Evolutionary conservation across 352 stramenopile genomes (phyloP), one percentile per base, ranked within the genome.

Genomic region (Phytophthora pinifolia): DNA sequence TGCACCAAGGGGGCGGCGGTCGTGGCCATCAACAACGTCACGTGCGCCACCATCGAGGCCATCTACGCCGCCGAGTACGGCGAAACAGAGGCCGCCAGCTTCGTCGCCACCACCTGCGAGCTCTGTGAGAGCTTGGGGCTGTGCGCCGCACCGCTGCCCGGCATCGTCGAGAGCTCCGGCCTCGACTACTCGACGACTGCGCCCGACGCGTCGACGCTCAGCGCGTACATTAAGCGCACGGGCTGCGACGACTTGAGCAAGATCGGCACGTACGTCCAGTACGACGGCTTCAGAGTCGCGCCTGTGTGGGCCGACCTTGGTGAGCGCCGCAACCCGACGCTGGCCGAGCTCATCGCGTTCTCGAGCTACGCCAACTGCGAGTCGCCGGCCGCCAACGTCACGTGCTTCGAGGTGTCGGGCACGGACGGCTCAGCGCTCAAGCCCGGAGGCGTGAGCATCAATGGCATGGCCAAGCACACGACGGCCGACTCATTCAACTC

Each of bases 191-290:
- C 70, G 14, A 32, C 53, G 39, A 55, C 34, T 20, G 39, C 72
- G 0, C 83, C 83, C 0, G 29, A 69, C 9, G 52, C 59, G n/a
- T 64, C 62, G 15, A 54, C 46, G 4, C 67, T 92, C 13, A 58
- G 37, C 9, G 59, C 44, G 13, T 89, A 81, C 62, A 58, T 76
- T 18, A 77, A 89, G 31, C 72, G 68, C 50, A 89, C 82, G 36
- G 81, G 81, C 57, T 91, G 81, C 34, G 76, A 89, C 52, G 79
- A 91, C 47, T 46, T 58, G 18, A 65, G 38, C 17, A 68, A 74
- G 27, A 86, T 88, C 43, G 74, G 74, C 46, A 68, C 79, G 59
- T 92, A 85, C 61, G 65, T 79, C n/a, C 30, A 76, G 68, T 92
- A 83, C 69, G 44, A 89, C 45, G 77, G 77, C 51, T 67, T 72